Percentiles rank a stretch among this genome's conserved stretches.
These are phyloP conservation scores for Leonotis leonurus DNA, from an alignment of 257 asterid genomes.

Conservation along the genomic window DNA sequence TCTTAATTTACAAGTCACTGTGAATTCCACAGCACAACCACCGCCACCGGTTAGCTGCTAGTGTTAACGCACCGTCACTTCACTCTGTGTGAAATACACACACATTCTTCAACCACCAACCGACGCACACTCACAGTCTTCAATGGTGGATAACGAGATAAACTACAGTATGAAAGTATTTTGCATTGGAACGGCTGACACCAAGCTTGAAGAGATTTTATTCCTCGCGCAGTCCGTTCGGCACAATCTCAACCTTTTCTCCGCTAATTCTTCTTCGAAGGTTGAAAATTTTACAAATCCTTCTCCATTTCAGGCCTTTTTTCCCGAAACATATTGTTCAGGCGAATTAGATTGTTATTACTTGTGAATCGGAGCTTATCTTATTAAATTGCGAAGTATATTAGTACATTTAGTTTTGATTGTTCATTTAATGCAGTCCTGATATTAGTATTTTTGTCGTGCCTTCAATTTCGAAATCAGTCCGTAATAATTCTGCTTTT, in stretches of 20 bases:
- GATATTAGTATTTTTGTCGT: not conserved
- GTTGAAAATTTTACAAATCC: constrained; percentile 14
- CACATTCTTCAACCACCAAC: not conserved
- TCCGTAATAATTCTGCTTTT: not conserved
- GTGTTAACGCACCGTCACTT: no score
- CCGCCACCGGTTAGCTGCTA: no score
- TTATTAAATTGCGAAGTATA: not conserved
- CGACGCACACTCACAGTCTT: not conserved
- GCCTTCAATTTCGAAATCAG: not conserved
- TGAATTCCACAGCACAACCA: no score
- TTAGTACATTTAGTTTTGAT: not conserved
- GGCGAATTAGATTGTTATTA: not conserved
- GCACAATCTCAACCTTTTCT: constrained; percentile 45
- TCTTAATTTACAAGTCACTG: no score
- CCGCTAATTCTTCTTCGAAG: constrained; percentile 41
- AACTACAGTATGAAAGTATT: constrained; percentile 28
- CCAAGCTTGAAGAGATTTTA: constrained; percentile 69
- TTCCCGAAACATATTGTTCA: not conserved
- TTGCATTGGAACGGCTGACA: constrained; percentile 87
- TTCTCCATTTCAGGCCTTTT: not conserved
- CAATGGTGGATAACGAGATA: constrained; percentile 19
- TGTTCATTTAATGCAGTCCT: not conserved
- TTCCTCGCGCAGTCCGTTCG: constrained; percentile 50
- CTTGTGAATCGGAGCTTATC: not conserved
- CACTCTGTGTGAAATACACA: not conserved